A percentile compares a stretch with the other conserved stretches of the same genome.
Evolutionary conservation across 176 grass and related monocot species (phyloP).

Genomic region (Zoysia japonica): DNA sequence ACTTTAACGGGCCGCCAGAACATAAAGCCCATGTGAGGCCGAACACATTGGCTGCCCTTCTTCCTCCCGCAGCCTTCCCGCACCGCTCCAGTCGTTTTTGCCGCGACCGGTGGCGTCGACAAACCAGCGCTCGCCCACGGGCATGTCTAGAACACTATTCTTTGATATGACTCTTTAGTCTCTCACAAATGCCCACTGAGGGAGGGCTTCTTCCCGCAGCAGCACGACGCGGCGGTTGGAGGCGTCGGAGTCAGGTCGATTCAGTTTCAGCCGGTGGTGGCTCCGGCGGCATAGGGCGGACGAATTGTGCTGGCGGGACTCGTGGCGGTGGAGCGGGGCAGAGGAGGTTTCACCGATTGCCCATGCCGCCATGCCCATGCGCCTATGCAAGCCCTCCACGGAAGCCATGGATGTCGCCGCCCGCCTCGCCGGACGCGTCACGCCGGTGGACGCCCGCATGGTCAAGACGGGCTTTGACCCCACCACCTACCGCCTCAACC

Average conservation of each 20-base stretch:
- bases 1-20: too few species aligned
- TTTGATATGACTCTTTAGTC: too few species aligned
- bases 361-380: conserved; percentile 42
- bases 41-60: too few species aligned
- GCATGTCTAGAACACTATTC: too few species aligned
- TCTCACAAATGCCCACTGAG: too few species aligned
- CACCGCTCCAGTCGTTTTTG: too few species aligned
- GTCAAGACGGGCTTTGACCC: conserved; percentile 56
- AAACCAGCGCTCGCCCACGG: too few species aligned
- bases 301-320: too few species aligned
- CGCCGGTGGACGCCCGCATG: conserved; percentile 43
- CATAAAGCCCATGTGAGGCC: too few species aligned
- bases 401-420: background rate
- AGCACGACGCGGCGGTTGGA: background rate
- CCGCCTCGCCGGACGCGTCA: conserved; percentile 4
- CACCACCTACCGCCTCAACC: conserved; percentile 30
- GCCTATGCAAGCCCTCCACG: conserved; percentile 9
- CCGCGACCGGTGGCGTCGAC: too few species aligned
- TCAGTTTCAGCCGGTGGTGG: background rate
- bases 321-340: background rate
- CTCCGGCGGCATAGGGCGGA: too few species aligned
- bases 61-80: too few species aligned
- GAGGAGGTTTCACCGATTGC: background rate
- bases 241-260: background rate
- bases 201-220: background rate